These are phyloP conservation scores for Vitellaria paradoxa DNA, from an alignment of 179 eudicot genomes.

Conservation along the genomic window DNA sequence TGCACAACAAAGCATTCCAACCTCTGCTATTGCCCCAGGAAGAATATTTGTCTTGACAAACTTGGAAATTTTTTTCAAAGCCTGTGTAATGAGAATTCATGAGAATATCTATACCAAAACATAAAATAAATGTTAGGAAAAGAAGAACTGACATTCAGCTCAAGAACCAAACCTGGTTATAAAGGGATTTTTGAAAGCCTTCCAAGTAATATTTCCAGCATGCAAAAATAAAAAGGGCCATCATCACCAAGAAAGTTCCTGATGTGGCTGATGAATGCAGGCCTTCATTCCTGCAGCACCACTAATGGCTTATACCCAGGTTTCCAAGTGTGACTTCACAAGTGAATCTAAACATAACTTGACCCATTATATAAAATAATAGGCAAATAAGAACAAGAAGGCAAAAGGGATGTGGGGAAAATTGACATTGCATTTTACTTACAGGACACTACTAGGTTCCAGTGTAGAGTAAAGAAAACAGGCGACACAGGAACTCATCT, in stretches of 20 bases:
- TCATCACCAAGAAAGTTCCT: conserved; percentile 96
- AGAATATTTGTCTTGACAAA: conserved; percentile 87
- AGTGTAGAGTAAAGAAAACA: conserved; percentile 88
- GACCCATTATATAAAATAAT: too few species aligned
- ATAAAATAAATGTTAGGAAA: background rate
- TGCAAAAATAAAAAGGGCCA: conserved; percentile 94
- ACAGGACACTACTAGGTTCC: conserved; percentile 95
- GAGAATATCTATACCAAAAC: background rate
- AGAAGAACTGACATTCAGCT: background rate
- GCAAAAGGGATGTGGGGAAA: background rate
- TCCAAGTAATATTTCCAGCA: conserved; percentile 92
- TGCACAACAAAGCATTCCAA: conserved; percentile 97
- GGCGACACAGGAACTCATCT: conserved; percentile 92
- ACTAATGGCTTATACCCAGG: conserved; percentile 17
- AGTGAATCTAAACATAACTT: conserved; percentile 1
- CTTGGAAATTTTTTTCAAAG: conserved; percentile 85
- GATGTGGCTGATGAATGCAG: conserved; percentile 58
- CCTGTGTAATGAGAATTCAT: conserved; percentile 43
- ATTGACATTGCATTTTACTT: conserved; percentile 27
- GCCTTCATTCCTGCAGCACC: conserved; percentile 81
- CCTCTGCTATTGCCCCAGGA: conserved; percentile 98
- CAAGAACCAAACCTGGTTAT: conserved; percentile 61
- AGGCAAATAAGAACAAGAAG: too few species aligned
- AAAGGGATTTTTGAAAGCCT: conserved; percentile 85
- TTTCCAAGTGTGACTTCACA: background rate